These are phyloP conservation scores for Boletales sp. DNA, from an alignment of 768 basidiomycete species.

Conservation along the genomic window DNA sequence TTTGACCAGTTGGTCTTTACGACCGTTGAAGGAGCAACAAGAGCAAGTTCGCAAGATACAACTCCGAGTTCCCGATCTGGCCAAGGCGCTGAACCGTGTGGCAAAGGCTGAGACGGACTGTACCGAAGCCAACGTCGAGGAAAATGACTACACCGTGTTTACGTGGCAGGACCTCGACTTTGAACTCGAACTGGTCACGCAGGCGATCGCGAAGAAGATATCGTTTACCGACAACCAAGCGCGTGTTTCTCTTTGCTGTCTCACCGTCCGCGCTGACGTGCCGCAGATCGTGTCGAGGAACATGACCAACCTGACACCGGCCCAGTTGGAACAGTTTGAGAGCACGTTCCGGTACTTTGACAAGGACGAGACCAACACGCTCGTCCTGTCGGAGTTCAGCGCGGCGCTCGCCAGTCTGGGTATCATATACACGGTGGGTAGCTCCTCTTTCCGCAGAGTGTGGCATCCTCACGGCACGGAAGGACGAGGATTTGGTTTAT, in stretches of 20 bases:
- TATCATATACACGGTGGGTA: conserved; percentile 78
- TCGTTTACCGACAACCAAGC: conserved; percentile 97
- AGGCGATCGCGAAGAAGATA: conserved; percentile 85
- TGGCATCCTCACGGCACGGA: not conserved
- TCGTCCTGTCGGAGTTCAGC: conserved; percentile 82
- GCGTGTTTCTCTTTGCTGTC: not conserved
- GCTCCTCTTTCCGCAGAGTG: not conserved
- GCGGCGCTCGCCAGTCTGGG: conserved; percentile 93
- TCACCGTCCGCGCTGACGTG: conserved; percentile 7
- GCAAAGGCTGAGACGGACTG: conserved; percentile 71
- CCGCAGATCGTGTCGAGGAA: conserved; percentile 87
- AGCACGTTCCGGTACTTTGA: conserved; percentile 98
- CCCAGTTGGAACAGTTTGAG: conserved; percentile 95
- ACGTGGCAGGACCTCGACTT: conserved; percentile 87
- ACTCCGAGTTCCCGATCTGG: conserved; percentile 62
- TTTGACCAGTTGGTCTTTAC: conserved; percentile 3
- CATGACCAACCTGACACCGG: conserved; percentile 92
- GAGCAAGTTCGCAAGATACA: conserved; percentile 60
- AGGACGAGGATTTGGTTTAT: conserved; percentile 85
- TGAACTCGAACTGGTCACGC: conserved; percentile 79
- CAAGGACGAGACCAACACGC: conserved; percentile 85
- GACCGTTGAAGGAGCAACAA: conserved; percentile 64
- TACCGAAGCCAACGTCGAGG: conserved; percentile 85
- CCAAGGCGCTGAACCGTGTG: conserved; percentile 54
- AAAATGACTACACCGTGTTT: conserved; percentile 94